Evolutionary conservation across 176 grass and related monocot species (phyloP), one percentile per base, ranked within the genome.

Genomic region (Juncus effusus): DNA sequence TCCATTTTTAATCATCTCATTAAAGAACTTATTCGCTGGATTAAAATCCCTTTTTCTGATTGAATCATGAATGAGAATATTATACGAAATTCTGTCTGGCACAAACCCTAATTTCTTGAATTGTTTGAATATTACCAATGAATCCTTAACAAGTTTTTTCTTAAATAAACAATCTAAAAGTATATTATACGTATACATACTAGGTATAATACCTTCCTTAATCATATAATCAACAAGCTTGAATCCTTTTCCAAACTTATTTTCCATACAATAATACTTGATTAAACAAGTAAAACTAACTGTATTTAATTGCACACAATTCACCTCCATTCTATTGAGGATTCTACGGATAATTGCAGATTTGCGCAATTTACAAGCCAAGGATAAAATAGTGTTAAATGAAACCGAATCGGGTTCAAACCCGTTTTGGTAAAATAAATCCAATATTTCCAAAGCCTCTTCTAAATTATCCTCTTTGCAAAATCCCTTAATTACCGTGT

Each of bases 201-300:
- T 72, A 40, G 77, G 77, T 35, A 9, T 56, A 16, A 54, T 51
- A 3, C 77, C 68, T 49, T 47, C 16, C 14, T 14, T 40, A 40
- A 79, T 72, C 77, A 79, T 79, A 57, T 72, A 28, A 35, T 79
- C 50, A 16, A 79, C 19, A 4, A 79, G 58, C 47, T 40, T 57
- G 54, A 13, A 57, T 11, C 54, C 54, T 13, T 57, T 13, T 57
- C 7, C 1, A 49, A 51, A 37, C 38, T 45, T 41, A 12, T 37
- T 16, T 44, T 37, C n/a, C 13, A 16, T 66, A 49, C 38, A 66
- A 35, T 42, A 66, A 66, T 66, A 42, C 9, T 51, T 41, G n/a
- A 66, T 66, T 49, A 66, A 66, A 66, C 63, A 66, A 66, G 63
- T 66, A 16, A 44, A 45, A 66, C 63, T 9, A 49, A 66, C 8